phyloP scores from a whole-genome alignment of 768 basidiomycete genomes.

The Suillus fuscotomentosus region DNA sequence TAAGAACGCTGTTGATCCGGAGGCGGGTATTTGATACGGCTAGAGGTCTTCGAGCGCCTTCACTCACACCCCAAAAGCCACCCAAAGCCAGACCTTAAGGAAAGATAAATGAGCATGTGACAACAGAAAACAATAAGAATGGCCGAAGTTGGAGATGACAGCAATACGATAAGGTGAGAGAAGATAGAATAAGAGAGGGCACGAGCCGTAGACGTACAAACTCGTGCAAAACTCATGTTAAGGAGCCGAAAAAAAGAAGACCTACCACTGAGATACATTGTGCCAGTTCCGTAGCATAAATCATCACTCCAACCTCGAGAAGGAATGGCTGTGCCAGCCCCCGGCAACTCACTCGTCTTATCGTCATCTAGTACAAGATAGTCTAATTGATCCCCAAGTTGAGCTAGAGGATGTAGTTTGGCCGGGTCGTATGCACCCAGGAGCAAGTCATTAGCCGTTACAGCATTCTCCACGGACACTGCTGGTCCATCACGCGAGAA shows the following conservation, averaged over 20 bases:
- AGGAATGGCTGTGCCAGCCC: constrained; percentile 87
- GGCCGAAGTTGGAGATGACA: constrained; percentile 55
- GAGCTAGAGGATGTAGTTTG: constrained; percentile 91
- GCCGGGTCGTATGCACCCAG: constrained; percentile 87
- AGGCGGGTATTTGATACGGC: constrained; percentile 83
- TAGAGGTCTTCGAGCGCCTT: constrained; percentile 86
- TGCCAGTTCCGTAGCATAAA: constrained; percentile 98
- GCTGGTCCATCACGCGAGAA: constrained; percentile 42
- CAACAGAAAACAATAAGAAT: constrained; percentile 78
- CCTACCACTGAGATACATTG: constrained; percentile 96
- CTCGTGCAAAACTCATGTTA: constrained; percentile 42
- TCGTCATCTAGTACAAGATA: constrained; percentile 96
- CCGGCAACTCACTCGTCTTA: constrained; percentile 88
- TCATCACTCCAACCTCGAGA: constrained; percentile 99
- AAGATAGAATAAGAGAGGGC: constrained; percentile 44
- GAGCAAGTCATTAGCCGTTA: constrained; percentile 86
- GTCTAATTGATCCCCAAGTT: constrained; percentile 90
- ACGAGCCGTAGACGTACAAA: constrained; percentile 49
- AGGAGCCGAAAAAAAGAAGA: constrained; percentile 58
- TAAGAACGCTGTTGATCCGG: constrained; percentile 95
- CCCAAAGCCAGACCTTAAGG: constrained; percentile 88
- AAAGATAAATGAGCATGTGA: constrained; percentile 72
- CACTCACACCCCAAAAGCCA: constrained; percentile 93
- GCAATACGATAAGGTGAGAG: constrained; percentile 69
- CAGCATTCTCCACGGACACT: constrained; percentile 48